Evolutionary conservation across 345 rosid genomes (phyloP).

Genomic region (Schrenkiella parvula): DNA sequence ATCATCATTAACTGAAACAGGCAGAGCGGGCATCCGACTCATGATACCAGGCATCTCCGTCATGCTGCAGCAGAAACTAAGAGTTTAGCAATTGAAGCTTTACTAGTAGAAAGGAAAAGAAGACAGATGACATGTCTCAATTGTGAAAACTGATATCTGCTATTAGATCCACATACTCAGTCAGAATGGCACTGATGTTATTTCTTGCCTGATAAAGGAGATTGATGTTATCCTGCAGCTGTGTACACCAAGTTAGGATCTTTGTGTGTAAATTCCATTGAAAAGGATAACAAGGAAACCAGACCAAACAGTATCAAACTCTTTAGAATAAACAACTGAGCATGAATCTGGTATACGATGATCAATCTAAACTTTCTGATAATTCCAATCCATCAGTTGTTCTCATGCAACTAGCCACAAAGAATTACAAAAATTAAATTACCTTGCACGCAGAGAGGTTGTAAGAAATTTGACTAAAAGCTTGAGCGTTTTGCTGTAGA

Average conservation of each 20-base stretch:
- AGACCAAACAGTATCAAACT: background rate
- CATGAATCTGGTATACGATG: background rate
- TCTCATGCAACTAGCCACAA: constrained; percentile 4
- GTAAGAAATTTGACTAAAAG: constrained; percentile 61
- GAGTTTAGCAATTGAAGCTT: constrained; percentile 21
- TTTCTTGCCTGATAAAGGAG: constrained; percentile 65
- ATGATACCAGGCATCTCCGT: constrained; percentile 82
- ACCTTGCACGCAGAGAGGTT: constrained; percentile 79
- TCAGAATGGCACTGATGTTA: constrained; percentile 66
- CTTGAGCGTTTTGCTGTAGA: constrained; percentile 70
- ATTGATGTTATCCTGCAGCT: constrained; percentile 82
- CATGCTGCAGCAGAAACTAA: constrained; percentile 55
- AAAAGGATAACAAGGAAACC: background rate
- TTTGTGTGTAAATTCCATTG: background rate
- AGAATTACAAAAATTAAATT: constrained; percentile 16
- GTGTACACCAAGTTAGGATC: constrained; percentile 32
- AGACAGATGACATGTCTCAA: background rate
- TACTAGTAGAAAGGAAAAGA: constrained; percentile 1
- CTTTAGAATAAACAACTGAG: background rate
- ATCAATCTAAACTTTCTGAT: background rate
- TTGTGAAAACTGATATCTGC: constrained; percentile 7
- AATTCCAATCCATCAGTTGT: background rate
- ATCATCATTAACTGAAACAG: constrained; percentile 64
- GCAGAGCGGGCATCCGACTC: constrained; percentile 88
- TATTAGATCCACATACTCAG: constrained; percentile 55